Evolutionary conservation across 345 rosid genomes (phyloP).

Genomic region (Combretum micranthum): DNA sequence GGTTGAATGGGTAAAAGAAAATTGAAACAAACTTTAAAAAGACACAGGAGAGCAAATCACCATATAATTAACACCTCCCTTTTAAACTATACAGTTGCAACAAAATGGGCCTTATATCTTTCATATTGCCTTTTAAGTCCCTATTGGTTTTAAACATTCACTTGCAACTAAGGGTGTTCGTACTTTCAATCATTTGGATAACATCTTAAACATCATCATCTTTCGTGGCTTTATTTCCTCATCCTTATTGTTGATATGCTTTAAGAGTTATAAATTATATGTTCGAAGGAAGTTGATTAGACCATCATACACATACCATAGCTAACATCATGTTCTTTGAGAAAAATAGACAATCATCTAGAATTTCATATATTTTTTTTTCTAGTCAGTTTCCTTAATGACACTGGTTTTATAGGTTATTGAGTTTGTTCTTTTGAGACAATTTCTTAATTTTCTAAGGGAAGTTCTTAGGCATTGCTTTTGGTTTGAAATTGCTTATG

Average conservation of each 20-base stretch:
- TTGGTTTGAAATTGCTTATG: neutral
- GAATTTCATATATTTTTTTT: neutral
- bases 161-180: too few species aligned
- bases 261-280: neutral
- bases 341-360: conserved; percentile 4
- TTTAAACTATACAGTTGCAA: neutral
- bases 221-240: neutral
- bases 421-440: too few species aligned
- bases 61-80: neutral
- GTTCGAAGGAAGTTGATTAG: neutral
- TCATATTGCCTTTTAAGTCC: neutral
- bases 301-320: too few species aligned
- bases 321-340: too few species aligned
- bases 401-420: neutral
- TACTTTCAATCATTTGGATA: too few species aligned
- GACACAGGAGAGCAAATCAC: too few species aligned
- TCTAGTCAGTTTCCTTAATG: conserved; percentile 1
- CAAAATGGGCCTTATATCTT: neutral
- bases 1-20: too few species aligned
- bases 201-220: too few species aligned
- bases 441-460: too few species aligned
- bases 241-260: neutral
- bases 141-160: too few species aligned
- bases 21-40: too few species aligned
- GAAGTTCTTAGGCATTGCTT: neutral